These are phyloP conservation scores for Cylindrodendrum hubeiense DNA, from an alignment of 2,329 filamentous ascomycete genomes.

Conservation along the genomic window DNA sequence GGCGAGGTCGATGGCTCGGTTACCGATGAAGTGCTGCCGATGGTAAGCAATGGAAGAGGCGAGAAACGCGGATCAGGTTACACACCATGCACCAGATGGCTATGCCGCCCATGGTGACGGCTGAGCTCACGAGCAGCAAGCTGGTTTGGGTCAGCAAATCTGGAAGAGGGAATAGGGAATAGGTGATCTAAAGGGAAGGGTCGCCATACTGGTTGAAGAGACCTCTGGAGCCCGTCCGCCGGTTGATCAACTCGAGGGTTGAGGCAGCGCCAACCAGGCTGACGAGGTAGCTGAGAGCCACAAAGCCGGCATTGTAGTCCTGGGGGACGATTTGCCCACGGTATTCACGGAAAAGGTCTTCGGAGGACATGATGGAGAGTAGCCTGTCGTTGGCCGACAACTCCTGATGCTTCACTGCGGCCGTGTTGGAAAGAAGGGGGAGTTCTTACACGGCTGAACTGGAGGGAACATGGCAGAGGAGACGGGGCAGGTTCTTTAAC, in stretches of 20 bases:
- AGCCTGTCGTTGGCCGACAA: constrained; percentile 26
- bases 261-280: constrained; percentile 83
- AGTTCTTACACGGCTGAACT: constrained; percentile 1
- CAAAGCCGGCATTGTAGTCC: constrained; percentile 69
- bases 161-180: not conserved
- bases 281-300: constrained; percentile 80
- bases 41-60: constrained; percentile 8
- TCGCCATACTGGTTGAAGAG: constrained; percentile 74
- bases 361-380: constrained; percentile 35
- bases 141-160: constrained; percentile 51
- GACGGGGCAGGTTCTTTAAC: constrained; percentile 37
- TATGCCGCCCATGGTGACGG: constrained; percentile 79
- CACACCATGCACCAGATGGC: constrained; percentile 79
- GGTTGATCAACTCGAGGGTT: constrained; percentile 84
- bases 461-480: constrained; percentile 15
- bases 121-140: constrained; percentile 72
- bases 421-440: constrained; percentile 22
- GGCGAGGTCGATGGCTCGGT: constrained; percentile 80
- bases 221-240: constrained; percentile 77
- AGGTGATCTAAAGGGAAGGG: not conserved
- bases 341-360: constrained; percentile 55
- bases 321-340: constrained; percentile 60
- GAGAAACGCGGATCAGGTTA: not conserved
- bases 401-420: constrained; percentile 18
- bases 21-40: constrained; percentile 71